phyloP scores from a whole-genome alignment of 805 yeast genomes.

The Ogataea nonfermentans region DNA sequence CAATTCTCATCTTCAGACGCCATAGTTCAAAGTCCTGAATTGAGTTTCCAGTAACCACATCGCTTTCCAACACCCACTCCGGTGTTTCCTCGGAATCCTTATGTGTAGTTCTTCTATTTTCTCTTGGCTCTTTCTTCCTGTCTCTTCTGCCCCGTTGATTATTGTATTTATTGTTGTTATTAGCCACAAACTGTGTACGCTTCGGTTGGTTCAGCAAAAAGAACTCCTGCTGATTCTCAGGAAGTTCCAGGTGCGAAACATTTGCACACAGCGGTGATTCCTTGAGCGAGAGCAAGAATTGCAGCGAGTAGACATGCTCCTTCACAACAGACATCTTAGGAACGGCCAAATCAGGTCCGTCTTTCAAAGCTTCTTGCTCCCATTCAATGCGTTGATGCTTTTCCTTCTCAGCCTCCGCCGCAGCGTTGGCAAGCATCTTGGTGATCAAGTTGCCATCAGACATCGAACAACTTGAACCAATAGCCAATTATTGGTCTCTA shows the following conservation, averaged over 20 bases:
- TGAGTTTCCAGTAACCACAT: slow-evolving; percentile 44
- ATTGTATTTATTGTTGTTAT: slow-evolving; percentile 12
- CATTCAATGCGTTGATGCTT: slow-evolving; percentile 14
- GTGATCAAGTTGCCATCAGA: slow-evolving; percentile 28
- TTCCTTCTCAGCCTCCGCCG: slow-evolving; percentile 32
- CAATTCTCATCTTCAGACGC: slow-evolving; percentile 52
- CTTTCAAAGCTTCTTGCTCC: slow-evolving; percentile 2
- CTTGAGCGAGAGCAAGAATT: slow-evolving; percentile 35
- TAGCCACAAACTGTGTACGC: slow-evolving; percentile 38
- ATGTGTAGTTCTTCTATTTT: slow-evolving; percentile 14
- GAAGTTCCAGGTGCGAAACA: slow-evolving; percentile 37
- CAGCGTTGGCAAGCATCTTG: slow-evolving; percentile 33
- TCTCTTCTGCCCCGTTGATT: slow-evolving; percentile 17
- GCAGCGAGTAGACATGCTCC: slow-evolving; percentile 25
- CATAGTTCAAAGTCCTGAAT: slow-evolving; percentile 59
- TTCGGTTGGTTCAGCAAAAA: slow-evolving; percentile 12
- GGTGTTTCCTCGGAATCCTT: slow-evolving; percentile 34
- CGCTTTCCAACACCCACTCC: slow-evolving; percentile 39
- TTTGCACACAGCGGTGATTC: slow-evolving; percentile 37
- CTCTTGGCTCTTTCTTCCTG: slow-evolving; percentile 18
- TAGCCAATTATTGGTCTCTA: slow-evolving; percentile 4
- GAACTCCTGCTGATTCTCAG: slow-evolving; percentile 33
- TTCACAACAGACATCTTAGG: slow-evolving; percentile 8
- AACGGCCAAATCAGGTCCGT: background rate
- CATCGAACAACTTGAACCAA: slow-evolving; percentile 8